phyloP scores from a whole-genome alignment of 805 yeast genomes.

The Sugiyamaella boreocaroliniensis region DNA sequence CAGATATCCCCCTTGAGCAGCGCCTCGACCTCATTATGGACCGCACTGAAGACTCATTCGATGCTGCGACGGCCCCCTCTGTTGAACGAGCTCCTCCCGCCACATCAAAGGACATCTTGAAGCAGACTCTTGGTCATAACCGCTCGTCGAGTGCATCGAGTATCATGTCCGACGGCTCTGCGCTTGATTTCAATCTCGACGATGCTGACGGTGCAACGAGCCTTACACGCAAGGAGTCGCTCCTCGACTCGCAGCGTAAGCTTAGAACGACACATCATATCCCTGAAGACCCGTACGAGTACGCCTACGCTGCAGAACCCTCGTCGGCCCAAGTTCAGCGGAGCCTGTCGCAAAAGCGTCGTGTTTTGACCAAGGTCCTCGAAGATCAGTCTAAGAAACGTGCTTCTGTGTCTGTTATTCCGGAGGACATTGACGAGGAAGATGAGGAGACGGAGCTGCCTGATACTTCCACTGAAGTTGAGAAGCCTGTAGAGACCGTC shows the following conservation, averaged over 20 bases:
- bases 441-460: not conserved
- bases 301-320: slow-evolving; percentile 9
- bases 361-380: slow-evolving; percentile 15
- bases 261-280: slow-evolving; percentile 22
- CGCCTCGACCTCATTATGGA: slow-evolving; percentile 5
- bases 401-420: not conserved
- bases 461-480: not conserved
- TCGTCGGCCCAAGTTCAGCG: slow-evolving; percentile 17
- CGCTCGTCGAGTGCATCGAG: slow-evolving; percentile 10
- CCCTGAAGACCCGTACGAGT: slow-evolving; percentile 2
- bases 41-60: not conserved
- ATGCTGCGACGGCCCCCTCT: not conserved
- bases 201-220: slow-evolving; percentile 2
- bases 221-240: slow-evolving; percentile 28
- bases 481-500: not conserved
- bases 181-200: slow-evolving; percentile 1
- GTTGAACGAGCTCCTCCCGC: not conserved
- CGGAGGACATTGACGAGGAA: slow-evolving; percentile 8
- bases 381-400: slow-evolving; percentile 11
- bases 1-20: not conserved
- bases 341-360: slow-evolving; percentile 18
- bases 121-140: not conserved
- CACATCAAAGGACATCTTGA: not conserved
- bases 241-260: slow-evolving; percentile 28
- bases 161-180: slow-evolving; percentile 12